Evolutionary conservation across 352 stramenopile species (phyloP), one percentile per base, ranked within the genome.

Genomic region (Pythium vanterpoolii): DNA sequence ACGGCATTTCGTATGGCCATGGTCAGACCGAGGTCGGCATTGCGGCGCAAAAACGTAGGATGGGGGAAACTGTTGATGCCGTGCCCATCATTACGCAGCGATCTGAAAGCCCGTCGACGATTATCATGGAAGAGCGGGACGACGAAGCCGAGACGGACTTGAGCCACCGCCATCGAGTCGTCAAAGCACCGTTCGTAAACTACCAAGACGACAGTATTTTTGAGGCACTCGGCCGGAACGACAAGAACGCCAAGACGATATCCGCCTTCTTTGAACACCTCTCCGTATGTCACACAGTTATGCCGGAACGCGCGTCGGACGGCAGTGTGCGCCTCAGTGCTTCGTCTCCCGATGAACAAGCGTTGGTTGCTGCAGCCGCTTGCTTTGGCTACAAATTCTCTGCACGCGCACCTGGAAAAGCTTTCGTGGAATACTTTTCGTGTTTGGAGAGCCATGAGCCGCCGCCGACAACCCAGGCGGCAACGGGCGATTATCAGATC

Each of bases 261-360:
- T 45, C 51, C 0, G 42, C 63, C 1, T 97, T 98, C 60, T 97
- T 90, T 33, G 86, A 96, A 45, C 83, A 95, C 66, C 63, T 98
- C 27, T 68, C 88, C 4, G 76, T 98, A 13, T 98, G 93, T 68
- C 95, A 99, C 74, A 99, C 97, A 5, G 96, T 99, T 30, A 98
- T 99, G 68, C 95, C 98, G 0, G 97, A 99, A 71, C 93, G 89
- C 13, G 86, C 96, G 30, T 52, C 94, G 0, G 94, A 97, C 44
- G 87, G 85, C 4, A 84, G 65, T 57, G 63, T 96, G 4, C 76
- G 83, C 1, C 80, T 97, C 57, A 96, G 92, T 57, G 91, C 94
- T 1, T 97, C 94, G 45, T 98, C 89, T 34, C 90, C 89, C 0
- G 90, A 97, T 65, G 90, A 97, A 34, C 86, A 97, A 62, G 89